A percentile compares a stretch with the other conserved stretches of the same genome.
Evolutionary conservation across 23 red algal species (phyloP).

Genomic region (Gracilaria vermiculophylla): DNA sequence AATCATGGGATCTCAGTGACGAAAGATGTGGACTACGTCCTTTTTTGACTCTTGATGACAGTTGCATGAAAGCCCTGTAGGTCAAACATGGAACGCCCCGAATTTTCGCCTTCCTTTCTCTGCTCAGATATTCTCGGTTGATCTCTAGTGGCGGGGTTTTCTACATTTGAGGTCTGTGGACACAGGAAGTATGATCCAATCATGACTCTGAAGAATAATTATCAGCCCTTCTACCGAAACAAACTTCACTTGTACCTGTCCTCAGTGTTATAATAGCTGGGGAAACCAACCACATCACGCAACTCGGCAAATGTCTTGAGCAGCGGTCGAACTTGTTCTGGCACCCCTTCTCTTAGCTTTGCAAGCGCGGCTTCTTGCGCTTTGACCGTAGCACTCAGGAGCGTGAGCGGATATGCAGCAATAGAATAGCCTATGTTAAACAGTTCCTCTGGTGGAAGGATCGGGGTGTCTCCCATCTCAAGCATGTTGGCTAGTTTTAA

Average conservation of each 20-base stretch:
- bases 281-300: constrained; percentile 83
- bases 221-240: no score
- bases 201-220: no score
- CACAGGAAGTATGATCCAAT: no score
- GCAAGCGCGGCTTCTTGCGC: constrained; percentile 78
- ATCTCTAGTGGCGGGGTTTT: no score
- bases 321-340: constrained; percentile 58
- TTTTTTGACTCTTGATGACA: no score
- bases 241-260: constrained; percentile 51
- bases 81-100: no score
- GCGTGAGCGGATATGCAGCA: constrained; percentile 91
- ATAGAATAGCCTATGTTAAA: constrained; percentile 81
- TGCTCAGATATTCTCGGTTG: no score
- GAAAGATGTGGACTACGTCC: no score
- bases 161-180: no score
- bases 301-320: constrained; percentile 77
- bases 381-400: constrained; percentile 80
- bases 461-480: constrained; percentile 87
- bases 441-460: constrained; percentile 75
- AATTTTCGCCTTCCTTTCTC: no score
- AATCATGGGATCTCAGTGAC: no score
- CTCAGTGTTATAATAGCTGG: constrained; percentile 62
- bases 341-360: constrained; percentile 64
- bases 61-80: no score
- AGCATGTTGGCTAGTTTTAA: constrained; percentile 89